Evolutionary conservation across 768 basidiomycete genomes (phyloP), one percentile per base, ranked within the genome.

Genomic region (Lepiota brunneoincarnata): DNA sequence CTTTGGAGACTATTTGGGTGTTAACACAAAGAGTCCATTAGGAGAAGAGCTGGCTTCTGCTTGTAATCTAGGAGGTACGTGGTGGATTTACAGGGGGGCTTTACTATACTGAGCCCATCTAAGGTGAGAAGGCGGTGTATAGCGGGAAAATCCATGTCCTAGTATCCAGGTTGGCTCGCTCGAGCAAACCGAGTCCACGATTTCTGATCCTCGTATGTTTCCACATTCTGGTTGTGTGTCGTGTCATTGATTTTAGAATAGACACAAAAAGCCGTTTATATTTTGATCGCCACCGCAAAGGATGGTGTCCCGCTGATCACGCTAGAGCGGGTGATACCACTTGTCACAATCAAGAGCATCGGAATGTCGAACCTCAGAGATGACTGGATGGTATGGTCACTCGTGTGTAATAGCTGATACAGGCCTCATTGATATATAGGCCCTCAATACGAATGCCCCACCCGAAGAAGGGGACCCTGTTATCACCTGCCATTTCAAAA

Each of bases 401-500:
- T 24, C 34, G 14, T 21, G 34, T 7, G 40, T 17, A 31, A 31
- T 2, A 20, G 14, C 11, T 34, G 48, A 21, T 1, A 11, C 15
- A 18, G 26, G 21, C 18, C 39, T 47, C 26, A 34, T 47, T 7
- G 28, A 2, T 40, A 23, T 35, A 40, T 58, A 93, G 93, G 82
- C 79, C 1, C 69, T 98, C 64, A 95, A 95, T 63, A 81, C 82
- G 41, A 83, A 79, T 51, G 75, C 47, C 6, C 59, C 79, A 7
- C 84, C 87, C 15, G 95, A 98, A 68, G 96, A 98, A 67, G 96
- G 95, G 26, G 97, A 99, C 65, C 94, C 96, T 0, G 76, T 98
- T 54, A 79, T 99, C 64, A 88, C 83, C 58, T 94, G 91, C 61
- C 78, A 85, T 58, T 95, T 98, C 82, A 99, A 99, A 80, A 98